Conservation (phyloP, 1,284 basidiomycete genomes). For the Leucoagaricus sp. region DNA sequence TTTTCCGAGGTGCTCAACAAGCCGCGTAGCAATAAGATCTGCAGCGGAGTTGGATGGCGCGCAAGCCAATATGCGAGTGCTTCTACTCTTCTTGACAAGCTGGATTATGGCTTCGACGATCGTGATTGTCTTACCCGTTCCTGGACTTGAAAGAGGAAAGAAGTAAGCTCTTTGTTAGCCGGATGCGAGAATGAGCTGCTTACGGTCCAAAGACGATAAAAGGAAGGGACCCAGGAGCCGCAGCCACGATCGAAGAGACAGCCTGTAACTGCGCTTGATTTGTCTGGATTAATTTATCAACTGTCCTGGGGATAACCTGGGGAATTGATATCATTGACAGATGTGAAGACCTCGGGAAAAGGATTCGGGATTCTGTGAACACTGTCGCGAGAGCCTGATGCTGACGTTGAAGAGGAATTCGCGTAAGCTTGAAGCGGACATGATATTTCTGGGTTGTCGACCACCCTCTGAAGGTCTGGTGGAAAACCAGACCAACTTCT, state of each 20-base stretch:
- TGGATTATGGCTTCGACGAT: slow-evolving; percentile 67
- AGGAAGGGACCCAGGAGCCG: slow-evolving; percentile 45
- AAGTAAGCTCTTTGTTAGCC: neutral
- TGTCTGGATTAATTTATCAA: slow-evolving; percentile 47
- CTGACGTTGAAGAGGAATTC: slow-evolving; percentile 50
- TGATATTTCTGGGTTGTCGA: slow-evolving; percentile 36
- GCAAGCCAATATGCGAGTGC: slow-evolving; percentile 57
- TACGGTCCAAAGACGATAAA: slow-evolving; percentile 72
- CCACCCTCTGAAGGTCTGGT: slow-evolving; percentile 43
- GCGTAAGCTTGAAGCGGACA: slow-evolving; percentile 55
- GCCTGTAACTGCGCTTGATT: slow-evolving; percentile 52
- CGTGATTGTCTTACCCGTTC: slow-evolving; percentile 71
- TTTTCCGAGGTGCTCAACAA: slow-evolving; percentile 36
- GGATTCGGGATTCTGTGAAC: slow-evolving; percentile 34
- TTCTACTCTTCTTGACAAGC: slow-evolving; percentile 42
- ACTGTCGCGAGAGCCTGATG: slow-evolving; percentile 52
- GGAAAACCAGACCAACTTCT: slow-evolving; percentile 53
- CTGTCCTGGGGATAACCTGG: slow-evolving; percentile 17
- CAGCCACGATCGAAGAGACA: slow-evolving; percentile 46
- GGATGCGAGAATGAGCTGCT: slow-evolving; percentile 32
- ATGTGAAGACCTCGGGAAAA: slow-evolving; percentile 39
- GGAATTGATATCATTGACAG: slow-evolving; percentile 22
- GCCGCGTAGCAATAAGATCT: slow-evolving; percentile 57
- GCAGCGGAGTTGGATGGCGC: slow-evolving; percentile 68
- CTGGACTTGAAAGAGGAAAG: slow-evolving; percentile 43